Conservation (phyloP, 2,329 filamentous ascomycete species). For the Graphium sp. region DNA sequence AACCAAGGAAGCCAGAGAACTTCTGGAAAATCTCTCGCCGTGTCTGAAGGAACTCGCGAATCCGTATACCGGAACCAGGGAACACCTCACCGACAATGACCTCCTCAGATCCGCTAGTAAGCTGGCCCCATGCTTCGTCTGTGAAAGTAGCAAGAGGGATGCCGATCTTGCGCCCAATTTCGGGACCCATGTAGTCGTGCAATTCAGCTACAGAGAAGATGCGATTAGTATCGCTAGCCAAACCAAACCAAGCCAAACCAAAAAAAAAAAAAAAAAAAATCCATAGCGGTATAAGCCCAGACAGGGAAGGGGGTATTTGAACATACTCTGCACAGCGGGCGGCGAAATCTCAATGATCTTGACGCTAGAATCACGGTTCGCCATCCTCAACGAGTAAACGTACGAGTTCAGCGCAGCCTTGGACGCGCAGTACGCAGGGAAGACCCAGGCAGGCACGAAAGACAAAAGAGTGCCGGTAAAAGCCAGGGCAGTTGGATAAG, state of each 20-base stretch:
- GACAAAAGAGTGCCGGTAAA: slow-evolving; percentile 8
- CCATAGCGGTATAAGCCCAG: neutral
- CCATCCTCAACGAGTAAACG: slow-evolving; percentile 7
- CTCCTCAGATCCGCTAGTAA: neutral
- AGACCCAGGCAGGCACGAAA: slow-evolving; percentile 6
- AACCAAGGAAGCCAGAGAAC: no score
- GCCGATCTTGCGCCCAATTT: slow-evolving; percentile 14
- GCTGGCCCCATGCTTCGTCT: slow-evolving; percentile 14
- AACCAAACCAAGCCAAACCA: no score
- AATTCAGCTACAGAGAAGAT: slow-evolving; percentile 7
- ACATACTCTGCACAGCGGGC: slow-evolving; percentile 11
- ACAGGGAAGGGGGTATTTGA: neutral
- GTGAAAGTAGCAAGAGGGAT: slow-evolving; percentile 22
- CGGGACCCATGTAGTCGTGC: slow-evolving; percentile 10
- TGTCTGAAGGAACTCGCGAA: no score
- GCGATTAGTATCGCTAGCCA: no score
- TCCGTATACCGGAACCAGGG: no score
- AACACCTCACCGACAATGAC: neutral
- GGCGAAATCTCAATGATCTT: slow-evolving; percentile 12
- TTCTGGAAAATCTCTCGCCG: no score
- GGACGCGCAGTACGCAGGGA: slow-evolving; percentile 12
- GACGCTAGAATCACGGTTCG: slow-evolving; percentile 7
- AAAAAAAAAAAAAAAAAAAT: no score
- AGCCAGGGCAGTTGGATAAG: slow-evolving; percentile 5
- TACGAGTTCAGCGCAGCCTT: slow-evolving; percentile 12